Evolutionary conservation across 306 rosid genomes (phyloP).

Genomic region (Dryas drummondii): DNA sequence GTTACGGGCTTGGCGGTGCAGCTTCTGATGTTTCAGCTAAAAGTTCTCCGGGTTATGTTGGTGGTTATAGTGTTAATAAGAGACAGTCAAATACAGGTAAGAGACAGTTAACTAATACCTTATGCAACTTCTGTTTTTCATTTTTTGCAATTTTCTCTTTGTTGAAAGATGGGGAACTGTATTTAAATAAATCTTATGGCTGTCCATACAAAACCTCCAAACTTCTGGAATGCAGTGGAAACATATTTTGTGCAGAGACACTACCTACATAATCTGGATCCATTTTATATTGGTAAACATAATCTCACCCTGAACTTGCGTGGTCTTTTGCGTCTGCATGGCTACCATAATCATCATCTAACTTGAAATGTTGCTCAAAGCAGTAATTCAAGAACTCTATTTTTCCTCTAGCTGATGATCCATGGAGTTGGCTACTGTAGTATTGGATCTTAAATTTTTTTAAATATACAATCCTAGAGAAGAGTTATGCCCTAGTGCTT

Average conservation of each 20-base stretch:
- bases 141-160: not conserved
- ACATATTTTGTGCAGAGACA: not conserved
- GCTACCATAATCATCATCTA: not conserved
- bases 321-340: not conserved
- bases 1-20: slow-evolving; percentile 77
- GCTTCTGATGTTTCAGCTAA: slow-evolving; percentile 77
- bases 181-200: not conserved
- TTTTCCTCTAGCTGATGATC: not conserved
- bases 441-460: not conserved
- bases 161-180: not conserved
- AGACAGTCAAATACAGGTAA: slow-evolving; percentile 98
- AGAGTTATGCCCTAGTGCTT: not conserved
- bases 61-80: slow-evolving; percentile 91
- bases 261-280: slow-evolving; percentile 1
- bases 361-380: not conserved
- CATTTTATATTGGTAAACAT: not conserved
- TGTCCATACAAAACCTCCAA: not conserved
- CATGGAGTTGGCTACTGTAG: not conserved
- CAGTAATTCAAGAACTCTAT: not conserved
- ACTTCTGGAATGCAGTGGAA: not conserved
- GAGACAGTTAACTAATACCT: slow-evolving; percentile 30
- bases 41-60: slow-evolving; percentile 86
- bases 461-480: not conserved
- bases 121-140: slow-evolving; percentile 19
- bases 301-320: not conserved